Evolutionary conservation across 768 basidiomycete species (phyloP), one percentile per base, ranked within the genome.

Genomic region (Xanthoconium stramineum): DNA sequence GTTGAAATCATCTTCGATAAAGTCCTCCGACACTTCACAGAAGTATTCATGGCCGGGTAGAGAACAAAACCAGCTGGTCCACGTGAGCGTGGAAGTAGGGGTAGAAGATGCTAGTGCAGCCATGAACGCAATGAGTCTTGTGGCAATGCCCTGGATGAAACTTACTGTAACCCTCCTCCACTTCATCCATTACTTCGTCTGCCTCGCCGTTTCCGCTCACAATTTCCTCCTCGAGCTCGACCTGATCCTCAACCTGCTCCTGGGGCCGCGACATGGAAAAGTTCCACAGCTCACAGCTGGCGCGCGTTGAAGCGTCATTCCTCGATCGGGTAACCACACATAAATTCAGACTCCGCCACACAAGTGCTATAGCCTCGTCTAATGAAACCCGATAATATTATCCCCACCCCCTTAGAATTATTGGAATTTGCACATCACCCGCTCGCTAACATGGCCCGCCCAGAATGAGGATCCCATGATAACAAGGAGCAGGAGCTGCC

Each of bases 1-100:
- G 76, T 99, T 99, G 78, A 99, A 99, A 69, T 98, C 93, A 75
- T 99, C 97, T 72, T 98, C 94, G 71, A 99, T 98, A 74, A 98
- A 99, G 70, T 99, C 97, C 70, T 97, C 95, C 56, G 92, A 88
- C 46, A 98, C 95, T 76, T 97, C 95, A 73, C 93, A 95, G 71
- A 97, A 98, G 78, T 97, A 98, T 74, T 98, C 95, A 73, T 98
- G 95, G 42, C 91, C 91, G 12, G 93, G 93, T 49, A 96, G 77
- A 39, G 92, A 92, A 72, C 93, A 95, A 76, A 94, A 96, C 93
- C 93, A 94, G 66, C 86, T 90, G 68, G 95, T 95, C 93, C 93
- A 96, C 54, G 93, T 96, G 57, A 95, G 78, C 35, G 91, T 91
- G 52, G 91, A 94, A 57, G 91, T 94, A 30, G 91, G 91, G 4